A percentile compares a stretch with the other conserved stretches of the same genome.
Evolutionary conservation across 2,329 filamentous ascomycete species (phyloP).

Genomic region (Periconia digitata): DNA sequence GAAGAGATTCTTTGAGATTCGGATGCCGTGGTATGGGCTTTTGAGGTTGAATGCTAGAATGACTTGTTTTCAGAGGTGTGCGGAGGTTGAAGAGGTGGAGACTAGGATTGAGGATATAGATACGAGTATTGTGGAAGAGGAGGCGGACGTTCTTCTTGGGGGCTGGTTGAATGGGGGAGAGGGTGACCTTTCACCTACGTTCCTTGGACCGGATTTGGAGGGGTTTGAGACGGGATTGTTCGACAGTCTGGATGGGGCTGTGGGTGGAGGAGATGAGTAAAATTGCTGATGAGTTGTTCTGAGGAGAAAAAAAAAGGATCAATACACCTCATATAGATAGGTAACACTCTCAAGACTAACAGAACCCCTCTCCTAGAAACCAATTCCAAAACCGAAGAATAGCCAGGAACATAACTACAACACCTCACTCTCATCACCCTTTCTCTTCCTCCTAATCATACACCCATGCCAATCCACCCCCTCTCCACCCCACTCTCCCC

Average conservation of each 20-base stretch:
- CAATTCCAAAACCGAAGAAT: too few species aligned
- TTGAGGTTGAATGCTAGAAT: constrained; percentile 2
- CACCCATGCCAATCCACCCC: constrained; percentile 35
- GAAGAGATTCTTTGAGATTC: constrained; percentile 4
- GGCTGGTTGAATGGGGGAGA: neutral
- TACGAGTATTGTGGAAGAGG: neutral
- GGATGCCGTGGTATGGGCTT: constrained; percentile 4
- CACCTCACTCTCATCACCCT: neutral
- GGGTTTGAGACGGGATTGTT: neutral
- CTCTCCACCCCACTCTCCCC: constrained; percentile 28
- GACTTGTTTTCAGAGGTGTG: constrained; percentile 2
- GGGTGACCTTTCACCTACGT: neutral
- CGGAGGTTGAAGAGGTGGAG: constrained; percentile 2
- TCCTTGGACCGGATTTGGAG: neutral
- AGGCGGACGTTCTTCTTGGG: neutral
- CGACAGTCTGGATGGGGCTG: neutral
- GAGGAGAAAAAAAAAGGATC: too few species aligned
- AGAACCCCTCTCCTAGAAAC: too few species aligned
- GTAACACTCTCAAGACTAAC: too few species aligned
- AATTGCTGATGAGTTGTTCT: too few species aligned
- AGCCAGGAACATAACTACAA: too few species aligned
- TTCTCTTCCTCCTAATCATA: constrained; percentile 17
- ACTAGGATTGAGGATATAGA: neutral
- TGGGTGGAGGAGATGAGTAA: too few species aligned
- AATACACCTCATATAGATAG: too few species aligned